Percentiles rank a stretch among this genome's conserved stretches.
These are phyloP conservation scores for Plasmodium coatneyi DNA, from an alignment of 169 alveolate species.

Conservation along the genomic window DNA sequence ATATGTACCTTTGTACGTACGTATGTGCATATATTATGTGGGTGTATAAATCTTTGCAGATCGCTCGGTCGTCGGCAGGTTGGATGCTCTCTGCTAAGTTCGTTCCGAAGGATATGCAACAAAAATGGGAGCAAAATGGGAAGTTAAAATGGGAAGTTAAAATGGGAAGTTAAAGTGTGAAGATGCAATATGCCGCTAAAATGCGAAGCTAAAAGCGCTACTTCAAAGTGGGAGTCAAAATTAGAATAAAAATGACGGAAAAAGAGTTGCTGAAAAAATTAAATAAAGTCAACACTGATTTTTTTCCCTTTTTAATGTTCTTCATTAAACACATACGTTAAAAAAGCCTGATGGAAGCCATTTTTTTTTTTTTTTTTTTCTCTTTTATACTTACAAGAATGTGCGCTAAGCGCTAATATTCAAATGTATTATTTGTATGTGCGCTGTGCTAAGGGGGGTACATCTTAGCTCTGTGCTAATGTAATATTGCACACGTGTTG, in stretches of 20 bases:
- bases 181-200: not conserved
- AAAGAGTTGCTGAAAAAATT: not conserved
- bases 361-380: not conserved
- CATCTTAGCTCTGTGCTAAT: not conserved
- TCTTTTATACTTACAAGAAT: not conserved
- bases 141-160: not conserved
- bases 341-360: not conserved
- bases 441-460: not conserved
- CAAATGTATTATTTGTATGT: not conserved
- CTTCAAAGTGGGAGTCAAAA: not conserved
- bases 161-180: not conserved
- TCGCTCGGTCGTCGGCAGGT: not conserved
- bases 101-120: not conserved
- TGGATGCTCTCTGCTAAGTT: not conserved
- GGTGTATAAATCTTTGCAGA: not conserved
- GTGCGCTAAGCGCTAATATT: not conserved
- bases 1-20: not conserved
- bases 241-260: constrained; percentile 1
- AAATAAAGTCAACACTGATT: not conserved
- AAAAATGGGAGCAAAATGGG: not conserved
- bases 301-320: not conserved
- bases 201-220: constrained; percentile 1
- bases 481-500: not conserved
- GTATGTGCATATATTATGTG: not conserved
- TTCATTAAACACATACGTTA: not conserved